A percentile compares a stretch with the other conserved stretches of the same genome.
Evolutionary conservation across 805 yeast species (phyloP).

Genomic region (Starmerella apicola): DNA sequence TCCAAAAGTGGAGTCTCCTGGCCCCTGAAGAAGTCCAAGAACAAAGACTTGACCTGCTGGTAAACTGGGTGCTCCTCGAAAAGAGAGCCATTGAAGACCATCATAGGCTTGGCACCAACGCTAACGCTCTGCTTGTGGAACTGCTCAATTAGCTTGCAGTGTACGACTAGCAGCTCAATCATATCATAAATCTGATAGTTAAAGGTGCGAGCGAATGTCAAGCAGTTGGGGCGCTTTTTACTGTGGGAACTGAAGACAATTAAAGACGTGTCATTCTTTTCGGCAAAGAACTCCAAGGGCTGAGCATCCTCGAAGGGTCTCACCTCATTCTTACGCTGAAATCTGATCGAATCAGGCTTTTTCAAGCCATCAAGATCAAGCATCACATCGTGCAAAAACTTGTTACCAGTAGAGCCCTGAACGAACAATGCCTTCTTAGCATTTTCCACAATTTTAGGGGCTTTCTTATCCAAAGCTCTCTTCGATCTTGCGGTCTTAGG

Average conservation of each 20-base stretch:
- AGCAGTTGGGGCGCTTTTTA: constrained; percentile 85
- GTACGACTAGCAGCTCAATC: constrained; percentile 65
- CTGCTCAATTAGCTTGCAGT: constrained; percentile 60
- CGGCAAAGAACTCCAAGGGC: constrained; percentile 80
- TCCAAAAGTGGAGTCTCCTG: constrained; percentile 72
- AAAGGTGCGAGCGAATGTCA: constrained; percentile 81
- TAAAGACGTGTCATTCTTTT: constrained; percentile 83
- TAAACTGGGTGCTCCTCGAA: constrained; percentile 83
- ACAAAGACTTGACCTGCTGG: constrained; percentile 74
- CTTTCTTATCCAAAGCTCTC: constrained; percentile 81
- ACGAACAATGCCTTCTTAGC: constrained; percentile 80
- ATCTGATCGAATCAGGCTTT: constrained; percentile 80
- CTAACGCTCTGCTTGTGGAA: constrained; percentile 71
- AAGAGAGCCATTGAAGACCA: constrained; percentile 80
- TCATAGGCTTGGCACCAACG: constrained; percentile 88
- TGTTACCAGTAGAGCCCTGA: constrained; percentile 74
- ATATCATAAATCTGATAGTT: constrained; percentile 84
- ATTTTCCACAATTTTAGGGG: constrained; percentile 80
- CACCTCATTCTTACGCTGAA: constrained; percentile 75
- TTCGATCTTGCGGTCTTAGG: constrained; percentile 94
- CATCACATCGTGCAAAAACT: constrained; percentile 75
- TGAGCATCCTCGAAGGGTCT: constrained; percentile 86
- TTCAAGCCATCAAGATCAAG: constrained; percentile 80
- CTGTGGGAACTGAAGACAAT: constrained; percentile 67
- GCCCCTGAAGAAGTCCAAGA: constrained; percentile 85